Evolutionary conservation across 306 rosid genomes (phyloP).

Genomic region (Malus sylvestris): DNA sequence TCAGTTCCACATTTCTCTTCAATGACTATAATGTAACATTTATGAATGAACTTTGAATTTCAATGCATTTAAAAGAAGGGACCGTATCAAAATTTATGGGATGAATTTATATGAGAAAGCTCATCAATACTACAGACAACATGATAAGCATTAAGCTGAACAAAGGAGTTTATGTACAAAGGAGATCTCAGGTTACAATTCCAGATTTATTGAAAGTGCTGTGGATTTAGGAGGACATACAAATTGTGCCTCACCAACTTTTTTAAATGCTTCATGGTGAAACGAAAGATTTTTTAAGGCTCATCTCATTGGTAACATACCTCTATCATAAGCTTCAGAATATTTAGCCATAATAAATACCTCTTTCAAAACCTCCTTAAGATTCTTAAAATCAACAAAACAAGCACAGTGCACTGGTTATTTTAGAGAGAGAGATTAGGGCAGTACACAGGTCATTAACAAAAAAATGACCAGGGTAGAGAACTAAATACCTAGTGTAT

Average conservation of each 20-base stretch:
- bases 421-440: too few relatives aligned
- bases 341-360: background rate
- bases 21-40: too few relatives aligned
- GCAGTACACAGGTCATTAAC: background rate
- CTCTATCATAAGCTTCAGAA: too few relatives aligned
- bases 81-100: background rate
- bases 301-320: background rate
- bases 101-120: background rate
- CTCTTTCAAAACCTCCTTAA: background rate
- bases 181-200: background rate
- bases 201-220: background rate
- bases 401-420: too few relatives aligned
- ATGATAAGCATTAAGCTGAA: background rate
- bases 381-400: background rate
- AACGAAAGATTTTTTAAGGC: background rate
- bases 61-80: background rate
- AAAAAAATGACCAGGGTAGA: background rate
- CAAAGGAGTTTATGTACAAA: background rate
- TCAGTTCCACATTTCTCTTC: background rate
- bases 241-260: background rate
- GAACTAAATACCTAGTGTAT: constrained; percentile 54
- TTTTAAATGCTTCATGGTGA: background rate
- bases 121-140: background rate
- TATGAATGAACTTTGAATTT: background rate
- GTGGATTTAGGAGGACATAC: background rate